A percentile compares a stretch with the other conserved stretches of the same genome.
Conservation (phyloP, 108 stramenopile genomes). For the Conticribra guillardii region DNA sequence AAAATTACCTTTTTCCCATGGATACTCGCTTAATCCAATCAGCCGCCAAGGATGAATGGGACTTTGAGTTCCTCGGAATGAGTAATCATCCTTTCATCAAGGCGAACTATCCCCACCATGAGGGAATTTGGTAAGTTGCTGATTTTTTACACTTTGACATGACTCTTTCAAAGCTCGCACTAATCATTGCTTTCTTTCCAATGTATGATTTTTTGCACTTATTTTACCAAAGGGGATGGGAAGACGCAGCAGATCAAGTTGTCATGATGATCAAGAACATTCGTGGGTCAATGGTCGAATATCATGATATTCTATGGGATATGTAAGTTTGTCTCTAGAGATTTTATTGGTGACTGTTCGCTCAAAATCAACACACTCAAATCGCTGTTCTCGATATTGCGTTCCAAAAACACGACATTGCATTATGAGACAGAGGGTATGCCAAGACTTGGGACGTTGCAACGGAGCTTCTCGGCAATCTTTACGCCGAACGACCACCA, state of each 20-base stretch:
- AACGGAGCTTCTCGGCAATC: constrained; percentile 7
- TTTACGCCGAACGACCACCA: constrained; percentile 31
- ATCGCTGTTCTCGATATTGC: too few relatives aligned
- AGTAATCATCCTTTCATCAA: constrained; percentile 56
- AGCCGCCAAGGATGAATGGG: constrained; percentile 47
- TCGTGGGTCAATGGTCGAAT: constrained; percentile 11
- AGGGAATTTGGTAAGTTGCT: constrained; percentile 40
- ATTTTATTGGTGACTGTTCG: too few relatives aligned
- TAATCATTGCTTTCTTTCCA: neutral
- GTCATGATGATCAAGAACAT: constrained; percentile 3
- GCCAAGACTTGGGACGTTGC: constrained; percentile 41
- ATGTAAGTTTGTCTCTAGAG: too few relatives aligned
- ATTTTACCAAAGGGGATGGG: constrained; percentile 39
- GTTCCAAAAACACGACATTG: too few relatives aligned
- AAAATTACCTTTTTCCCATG: neutral
- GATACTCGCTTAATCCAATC: neutral
- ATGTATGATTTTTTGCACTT: too few relatives aligned
- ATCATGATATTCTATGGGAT: constrained; percentile 46
- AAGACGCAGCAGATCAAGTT: constrained; percentile 27
- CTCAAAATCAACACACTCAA: too few relatives aligned
- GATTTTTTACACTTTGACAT: neutral
- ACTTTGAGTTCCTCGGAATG: constrained; percentile 34
- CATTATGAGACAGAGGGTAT: constrained; percentile 37
- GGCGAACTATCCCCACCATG: constrained; percentile 54
- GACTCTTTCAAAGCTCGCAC: neutral